phyloP scores from a whole-genome alignment of 2,329 filamentous ascomycete species.

The Phyllosticta citriasiana region DNA sequence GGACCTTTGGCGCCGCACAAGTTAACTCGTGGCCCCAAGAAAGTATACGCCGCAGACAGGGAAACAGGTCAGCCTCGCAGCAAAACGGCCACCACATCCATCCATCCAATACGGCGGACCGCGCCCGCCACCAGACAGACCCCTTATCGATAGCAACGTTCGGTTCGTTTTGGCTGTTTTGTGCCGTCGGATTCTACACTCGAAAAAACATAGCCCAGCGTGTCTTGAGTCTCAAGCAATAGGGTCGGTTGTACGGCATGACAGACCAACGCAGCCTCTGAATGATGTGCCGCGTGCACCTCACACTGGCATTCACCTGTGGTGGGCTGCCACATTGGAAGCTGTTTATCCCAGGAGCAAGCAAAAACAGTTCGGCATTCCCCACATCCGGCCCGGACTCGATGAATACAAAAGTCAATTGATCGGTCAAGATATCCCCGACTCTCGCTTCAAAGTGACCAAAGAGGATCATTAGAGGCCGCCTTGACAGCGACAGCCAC shows the following conservation, averaged over 20 bases:
- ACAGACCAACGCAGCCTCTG: conserved; percentile 1
- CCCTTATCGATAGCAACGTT: neutral
- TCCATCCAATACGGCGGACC: neutral
- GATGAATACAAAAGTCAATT: neutral
- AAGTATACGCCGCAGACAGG: neutral
- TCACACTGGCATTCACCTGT: neutral
- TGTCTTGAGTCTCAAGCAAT: conserved; percentile 1
- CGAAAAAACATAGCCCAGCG: neutral
- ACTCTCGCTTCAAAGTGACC: neutral
- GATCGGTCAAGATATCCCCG: neutral
- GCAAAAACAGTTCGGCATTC: neutral
- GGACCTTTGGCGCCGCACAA: neutral
- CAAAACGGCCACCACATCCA: neutral
- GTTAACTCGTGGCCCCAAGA: too few relatives aligned
- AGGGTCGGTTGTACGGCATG: conserved; percentile 6
- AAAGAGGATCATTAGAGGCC: neutral
- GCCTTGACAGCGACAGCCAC: neutral
- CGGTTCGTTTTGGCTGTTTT: neutral
- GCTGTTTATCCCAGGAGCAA: too few relatives aligned
- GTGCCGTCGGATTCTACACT: neutral
- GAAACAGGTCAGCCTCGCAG: neutral
- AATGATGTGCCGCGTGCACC: conserved; percentile 1
- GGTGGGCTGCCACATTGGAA: neutral
- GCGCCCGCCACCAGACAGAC: neutral
- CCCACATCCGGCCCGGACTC: neutral